Base-by-base conservation (phyloP, 306 rosid genomes). In the Medicago lupulina region DNA sequence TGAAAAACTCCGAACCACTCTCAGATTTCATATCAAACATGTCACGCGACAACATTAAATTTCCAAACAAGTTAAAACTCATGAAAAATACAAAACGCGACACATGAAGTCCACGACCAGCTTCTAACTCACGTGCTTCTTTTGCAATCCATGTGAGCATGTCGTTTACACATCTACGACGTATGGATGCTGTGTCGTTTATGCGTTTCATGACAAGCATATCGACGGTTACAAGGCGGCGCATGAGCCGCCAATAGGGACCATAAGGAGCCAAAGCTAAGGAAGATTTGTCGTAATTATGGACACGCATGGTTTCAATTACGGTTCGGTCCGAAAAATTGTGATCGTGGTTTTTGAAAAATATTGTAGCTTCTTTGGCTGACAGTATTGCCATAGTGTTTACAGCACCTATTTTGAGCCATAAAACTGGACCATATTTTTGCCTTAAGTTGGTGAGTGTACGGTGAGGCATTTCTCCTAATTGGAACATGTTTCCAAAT, bases 401-500 rank as follows among this genome's bases (percentile, higher is more conserved):
- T 12, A 67, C 76, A 50, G 87, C 70, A 1, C 94, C 94, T 1
- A 91, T 60, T 47, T 53, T 78, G 25, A 91, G 89, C 94, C 92
- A 83, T 11, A 89, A 69, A 4, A 91, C 81, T 4, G 84, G 86
- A 8, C 92, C 92, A 17, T 83, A 77, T 18, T 50, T 75, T 21
- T 60, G 50, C 28, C 79, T 80, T 11, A 91, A 75, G 4, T 62
- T 17, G 16, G 86, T 10, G 40, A 89, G 43, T 8, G 87, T 76
- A 19, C 86, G 77, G 59, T 89, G 94, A 2, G 97, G 95, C 90
- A 84, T 84, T 16, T 73, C 50, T 73, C 94, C 92, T 0, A 91
- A 85, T 21, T 91, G 89, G 83, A 91, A 83, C 82, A 89, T 73
- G 87, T 87, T 91, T 15, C 94, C 97, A 8, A 91, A 63, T 4